Conservation (phyloP, 805 yeast species). For the Sungouiella thailandica region DNA sequence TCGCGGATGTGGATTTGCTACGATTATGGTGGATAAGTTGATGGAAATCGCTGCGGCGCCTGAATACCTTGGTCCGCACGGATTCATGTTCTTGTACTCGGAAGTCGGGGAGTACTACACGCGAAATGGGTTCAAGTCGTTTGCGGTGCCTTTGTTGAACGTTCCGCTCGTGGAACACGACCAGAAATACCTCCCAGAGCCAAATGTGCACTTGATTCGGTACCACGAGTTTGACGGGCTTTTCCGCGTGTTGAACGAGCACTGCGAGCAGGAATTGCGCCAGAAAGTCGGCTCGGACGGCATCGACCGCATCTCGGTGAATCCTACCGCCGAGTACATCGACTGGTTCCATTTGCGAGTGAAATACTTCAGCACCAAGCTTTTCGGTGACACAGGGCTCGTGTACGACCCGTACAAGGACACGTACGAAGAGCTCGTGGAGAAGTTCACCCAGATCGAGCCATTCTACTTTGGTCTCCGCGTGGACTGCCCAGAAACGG, state of each 20-base stretch:
- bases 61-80: conserved; percentile 23
- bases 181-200: not conserved
- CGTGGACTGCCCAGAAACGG: conserved; percentile 13
- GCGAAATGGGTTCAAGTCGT: conserved; percentile 34
- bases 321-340: conserved; percentile 22
- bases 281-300: conserved; percentile 24
- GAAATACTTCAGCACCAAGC: conserved; percentile 22
- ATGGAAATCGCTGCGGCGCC: conserved; percentile 21
- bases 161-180: conserved; percentile 14
- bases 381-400: conserved; percentile 6
- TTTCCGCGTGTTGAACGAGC: conserved; percentile 17
- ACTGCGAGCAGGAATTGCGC: conserved; percentile 15
- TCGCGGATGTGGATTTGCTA: conserved; percentile 35
- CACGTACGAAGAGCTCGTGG: conserved; percentile 9
- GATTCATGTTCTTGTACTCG: conserved; percentile 35
- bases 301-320: conserved; percentile 25
- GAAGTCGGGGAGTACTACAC: conserved; percentile 42
- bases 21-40: conserved; percentile 35
- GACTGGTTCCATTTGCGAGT: conserved; percentile 43
- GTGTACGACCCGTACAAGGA: conserved; percentile 6
- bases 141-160: conserved; percentile 28
- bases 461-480: conserved; percentile 33
- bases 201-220: conserved; percentile 14
- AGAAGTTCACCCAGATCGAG: conserved; percentile 18
- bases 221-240: conserved; percentile 28